Base-by-base conservation (phyloP, 108 stramenopile species). In the Discostella pseudostelligera region DNA sequence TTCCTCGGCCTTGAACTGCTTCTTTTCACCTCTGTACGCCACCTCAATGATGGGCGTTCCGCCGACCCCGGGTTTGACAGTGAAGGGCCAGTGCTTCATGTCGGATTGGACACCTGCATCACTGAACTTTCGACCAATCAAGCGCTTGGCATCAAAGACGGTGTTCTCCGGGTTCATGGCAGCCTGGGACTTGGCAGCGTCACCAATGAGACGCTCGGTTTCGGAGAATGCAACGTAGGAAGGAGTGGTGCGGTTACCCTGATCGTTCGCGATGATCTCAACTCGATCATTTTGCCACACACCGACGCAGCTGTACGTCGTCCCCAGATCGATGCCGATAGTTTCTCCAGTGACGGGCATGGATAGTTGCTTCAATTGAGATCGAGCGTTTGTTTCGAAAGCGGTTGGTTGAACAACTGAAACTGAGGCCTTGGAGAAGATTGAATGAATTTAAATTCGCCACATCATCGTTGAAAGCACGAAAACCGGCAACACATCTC, bases 31-130 rank as follows among this genome's bases (percentile, higher is more conserved):
- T 20, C 76, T 62, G 58, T 86, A 16, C 12, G 50, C 36, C 48
- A 96, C 85, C 70, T 95, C 80, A 21, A 96, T 83, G 48, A 90
- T 59, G 37, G 96, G 96, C 84, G 89, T 92, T 85, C 87, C 89
- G 72, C 80, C 83, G 49, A 81, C 65, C 69, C 88, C 89, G 13
- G 84, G 57, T 62, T 86, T 83, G 20, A 93, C 84, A 4, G 83
- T 48, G 51, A 74, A 93, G 49, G 92, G 92, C 74, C 87, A 65
- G 32, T 87, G 72, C 86, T 88, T 89, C 84, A 81, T 89, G 74
- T 93, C 92, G 19, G 84, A 62, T 83, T 90, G 89, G 43, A 88
- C 83, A 66, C 77, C 80, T 78, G 72, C 46, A 47, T 86, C 84
- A 43, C 12, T 61, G 79, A 81, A 86, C 8, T 80, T 71, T 24